Percentiles rank a stretch among this genome's conserved stretches.
Evolutionary conservation across 2,329 filamentous ascomycete genomes (phyloP).

Genomic region (Aureobasidium sp.): DNA sequence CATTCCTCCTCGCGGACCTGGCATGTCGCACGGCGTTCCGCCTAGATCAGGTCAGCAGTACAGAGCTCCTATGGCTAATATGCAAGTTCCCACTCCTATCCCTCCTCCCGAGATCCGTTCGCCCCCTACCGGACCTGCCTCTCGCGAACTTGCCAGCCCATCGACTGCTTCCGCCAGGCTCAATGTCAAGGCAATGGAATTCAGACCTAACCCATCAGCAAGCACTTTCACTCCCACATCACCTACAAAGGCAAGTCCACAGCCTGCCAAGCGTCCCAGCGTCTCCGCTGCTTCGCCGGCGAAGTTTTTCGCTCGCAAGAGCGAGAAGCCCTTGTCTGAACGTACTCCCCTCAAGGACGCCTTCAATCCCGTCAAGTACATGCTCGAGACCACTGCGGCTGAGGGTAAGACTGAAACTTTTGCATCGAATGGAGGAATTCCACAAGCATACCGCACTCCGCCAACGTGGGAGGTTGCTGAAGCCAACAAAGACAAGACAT

Average conservation of each 20-base stretch:
- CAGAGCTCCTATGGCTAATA: background rate
- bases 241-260: conserved; percentile 41
- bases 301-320: conserved; percentile 64
- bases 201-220: conserved; percentile 77
- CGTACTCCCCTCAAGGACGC: conserved; percentile 47
- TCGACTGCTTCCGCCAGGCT: conserved; percentile 49
- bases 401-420: conserved; percentile 54
- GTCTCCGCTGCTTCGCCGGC: conserved; percentile 31
- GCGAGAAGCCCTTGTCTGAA: conserved; percentile 56
- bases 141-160: conserved; percentile 44
- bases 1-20: conserved; percentile 11
- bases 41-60: conserved; percentile 6
- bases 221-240: conserved; percentile 72
- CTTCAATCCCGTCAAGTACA: conserved; percentile 61
- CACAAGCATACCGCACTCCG: conserved; percentile 73
- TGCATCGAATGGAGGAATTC: conserved; percentile 73
- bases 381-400: conserved; percentile 53
- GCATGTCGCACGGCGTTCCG: background rate
- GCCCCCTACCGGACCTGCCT: conserved; percentile 64
- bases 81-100: conserved; percentile 12
- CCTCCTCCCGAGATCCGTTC: conserved; percentile 10
- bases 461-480: conserved; percentile 74
- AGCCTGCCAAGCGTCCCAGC: conserved; percentile 25
- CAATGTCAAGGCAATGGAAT: conserved; percentile 63
- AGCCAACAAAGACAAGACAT: conserved; percentile 69